Base-by-base conservation (phyloP, 2,329 filamentous ascomycete species). In the Penicillium sp. region DNA sequence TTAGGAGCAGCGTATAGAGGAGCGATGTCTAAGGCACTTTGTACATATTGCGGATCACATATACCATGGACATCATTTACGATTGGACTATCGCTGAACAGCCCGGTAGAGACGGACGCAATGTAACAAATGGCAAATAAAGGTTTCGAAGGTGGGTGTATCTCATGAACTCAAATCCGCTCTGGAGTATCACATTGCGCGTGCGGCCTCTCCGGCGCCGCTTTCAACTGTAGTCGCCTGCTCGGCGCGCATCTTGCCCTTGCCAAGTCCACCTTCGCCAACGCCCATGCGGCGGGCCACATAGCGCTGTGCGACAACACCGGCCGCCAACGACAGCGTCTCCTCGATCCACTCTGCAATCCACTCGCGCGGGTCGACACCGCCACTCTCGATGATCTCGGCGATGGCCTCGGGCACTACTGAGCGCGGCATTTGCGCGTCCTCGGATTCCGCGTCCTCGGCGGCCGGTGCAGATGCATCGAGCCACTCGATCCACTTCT, bases 331-430 rank as follows among this genome's bases (percentile, higher is more conserved):
- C 36, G 79, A 84, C 28, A 99, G 79, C 0, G 86, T 77, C 75
- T 97, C 92, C 75, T 97, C 92, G 42, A 99, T 82, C 94, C 94
- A 99, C 72, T 97, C 94, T 3, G 92, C 88, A 33, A 96, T 89
- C 94, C 94, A 99, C 71, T 99, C 94, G 51, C 94, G 81, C 0
- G 94, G 94, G 67, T 99, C 94, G 2, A 97, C 90, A 9, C 84
- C 85, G 14, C 85, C 85, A 46, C 74, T 78, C 50, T 82, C 76
- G 44, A 99, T 84, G 57, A 97, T 95, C 60, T 92, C 89, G 20
- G 83, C 81, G 63, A 99, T 96, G 66, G 92, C 90, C 25, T 90
- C 87, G 0, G 94, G 92, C 30, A 92, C 72, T 2, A 65, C 57
- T 6, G 64, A 55, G 31, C 53, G 67, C 2, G 67, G 60, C 6